Conservation (phyloP, 148 eudicot genomes). For the Oxyria digyna region DNA sequence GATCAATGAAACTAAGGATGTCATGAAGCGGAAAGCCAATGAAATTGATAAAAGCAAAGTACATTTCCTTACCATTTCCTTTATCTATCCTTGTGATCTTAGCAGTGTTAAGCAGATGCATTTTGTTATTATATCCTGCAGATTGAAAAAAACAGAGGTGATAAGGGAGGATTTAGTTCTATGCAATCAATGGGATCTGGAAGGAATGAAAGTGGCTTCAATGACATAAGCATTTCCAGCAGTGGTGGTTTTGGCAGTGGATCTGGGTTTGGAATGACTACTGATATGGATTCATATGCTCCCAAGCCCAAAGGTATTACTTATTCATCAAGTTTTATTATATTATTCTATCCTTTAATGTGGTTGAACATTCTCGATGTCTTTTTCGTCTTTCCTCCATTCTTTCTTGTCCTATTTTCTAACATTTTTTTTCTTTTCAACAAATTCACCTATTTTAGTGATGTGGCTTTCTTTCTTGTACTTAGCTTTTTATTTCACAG, state of each 20-base stretch:
- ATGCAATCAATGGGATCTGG: constrained; percentile 68
- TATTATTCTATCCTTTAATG: background rate
- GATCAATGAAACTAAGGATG: constrained; percentile 90
- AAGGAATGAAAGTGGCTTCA: constrained; percentile 50
- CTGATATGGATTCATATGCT: constrained; percentile 61
- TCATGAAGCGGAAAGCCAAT: constrained; percentile 92
- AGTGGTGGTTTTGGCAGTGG: constrained; percentile 74
- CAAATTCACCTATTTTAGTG: background rate
- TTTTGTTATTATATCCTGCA: constrained; percentile 16
- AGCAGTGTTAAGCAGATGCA: background rate
- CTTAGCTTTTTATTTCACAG: background rate
- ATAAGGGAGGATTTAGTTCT: constrained; percentile 59
- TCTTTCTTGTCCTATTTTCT: background rate
- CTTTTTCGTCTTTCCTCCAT: background rate
- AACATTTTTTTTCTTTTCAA: background rate
- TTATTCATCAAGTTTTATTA: background rate
- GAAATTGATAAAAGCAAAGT: constrained; percentile 98
- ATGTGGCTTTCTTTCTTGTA: background rate
- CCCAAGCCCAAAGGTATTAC: constrained; percentile 70
- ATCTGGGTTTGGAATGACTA: constrained; percentile 57
- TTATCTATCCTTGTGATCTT: background rate
- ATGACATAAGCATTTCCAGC: constrained; percentile 54
- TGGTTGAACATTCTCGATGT: background rate
- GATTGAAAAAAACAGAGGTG: constrained; percentile 69
- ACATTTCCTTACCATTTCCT: background rate